Evolutionary conservation across 805 yeast genomes (phyloP).

Genomic region (Hanseniaspora lindneri): DNA sequence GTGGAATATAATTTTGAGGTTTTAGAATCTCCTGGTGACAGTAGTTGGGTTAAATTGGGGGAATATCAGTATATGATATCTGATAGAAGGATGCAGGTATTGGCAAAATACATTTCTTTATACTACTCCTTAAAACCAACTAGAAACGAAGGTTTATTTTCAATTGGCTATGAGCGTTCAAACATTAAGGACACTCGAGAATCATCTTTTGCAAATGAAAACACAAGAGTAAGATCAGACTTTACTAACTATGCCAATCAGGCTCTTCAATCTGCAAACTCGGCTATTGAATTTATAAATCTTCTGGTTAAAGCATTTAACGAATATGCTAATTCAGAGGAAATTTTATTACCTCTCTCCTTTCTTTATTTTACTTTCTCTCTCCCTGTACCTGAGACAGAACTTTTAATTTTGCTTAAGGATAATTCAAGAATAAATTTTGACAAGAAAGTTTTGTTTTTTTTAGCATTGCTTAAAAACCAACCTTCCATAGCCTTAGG

Average conservation of each 20-base stretch:
- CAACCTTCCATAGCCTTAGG: not conserved
- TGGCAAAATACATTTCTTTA: not conserved
- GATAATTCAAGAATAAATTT: not conserved
- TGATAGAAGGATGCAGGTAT: not conserved
- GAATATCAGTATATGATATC: conserved; percentile 5
- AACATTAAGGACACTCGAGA: not conserved
- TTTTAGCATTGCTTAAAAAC: not conserved
- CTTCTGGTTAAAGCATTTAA: not conserved
- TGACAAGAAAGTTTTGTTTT: not conserved
- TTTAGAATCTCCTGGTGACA: not conserved
- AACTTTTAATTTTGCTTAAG: not conserved
- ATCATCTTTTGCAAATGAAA: not conserved
- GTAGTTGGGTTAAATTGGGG: not conserved
- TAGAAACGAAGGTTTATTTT: not conserved
- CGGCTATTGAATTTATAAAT: not conserved
- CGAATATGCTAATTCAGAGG: not conserved
- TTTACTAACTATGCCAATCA: not conserved
- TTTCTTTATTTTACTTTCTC: not conserved
- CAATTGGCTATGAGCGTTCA: not conserved
- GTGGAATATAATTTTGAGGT: not conserved
- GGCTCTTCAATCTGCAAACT: not conserved
- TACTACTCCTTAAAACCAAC: not conserved
- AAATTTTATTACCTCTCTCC: not conserved
- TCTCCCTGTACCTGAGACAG: not conserved
- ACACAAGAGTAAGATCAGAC: not conserved